These are phyloP conservation scores for Mesembryanthemum crystallinum DNA, from an alignment of 148 eudicot species.

Conservation along the genomic window DNA sequence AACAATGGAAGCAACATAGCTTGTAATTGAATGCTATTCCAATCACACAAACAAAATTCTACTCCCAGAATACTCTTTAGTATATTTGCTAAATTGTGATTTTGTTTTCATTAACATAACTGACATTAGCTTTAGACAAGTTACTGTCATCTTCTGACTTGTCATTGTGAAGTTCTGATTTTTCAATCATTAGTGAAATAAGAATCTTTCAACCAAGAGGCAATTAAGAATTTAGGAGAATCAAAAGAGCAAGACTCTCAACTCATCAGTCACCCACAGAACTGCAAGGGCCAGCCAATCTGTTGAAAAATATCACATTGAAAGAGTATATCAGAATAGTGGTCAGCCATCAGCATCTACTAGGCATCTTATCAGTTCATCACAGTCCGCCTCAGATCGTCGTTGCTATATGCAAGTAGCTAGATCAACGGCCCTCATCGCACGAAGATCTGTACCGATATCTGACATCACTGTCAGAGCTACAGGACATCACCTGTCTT, in stretches of 20 bases:
- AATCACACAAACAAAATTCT: too few species aligned
- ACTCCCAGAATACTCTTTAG: too few species aligned
- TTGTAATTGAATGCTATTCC: too few species aligned
- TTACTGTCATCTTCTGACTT: too few species aligned
- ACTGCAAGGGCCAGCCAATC: background rate
- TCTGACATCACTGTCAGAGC: slow-evolving; percentile 8
- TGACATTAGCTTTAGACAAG: too few species aligned
- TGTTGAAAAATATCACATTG: background rate
- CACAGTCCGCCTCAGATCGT: background rate
- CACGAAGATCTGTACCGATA: slow-evolving; percentile 3
- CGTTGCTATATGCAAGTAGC: background rate
- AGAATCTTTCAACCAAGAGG: background rate
- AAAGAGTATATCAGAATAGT: background rate
- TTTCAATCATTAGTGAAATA: background rate
- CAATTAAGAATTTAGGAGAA: background rate
- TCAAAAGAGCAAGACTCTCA: background rate
- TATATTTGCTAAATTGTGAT: too few species aligned
- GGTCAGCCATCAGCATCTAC: background rate
- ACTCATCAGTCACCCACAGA: background rate
- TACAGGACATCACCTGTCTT: slow-evolving; percentile 15
- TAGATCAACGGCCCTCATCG: background rate
- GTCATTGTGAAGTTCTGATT: background rate
- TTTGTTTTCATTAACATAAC: too few species aligned
- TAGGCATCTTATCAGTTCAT: background rate
- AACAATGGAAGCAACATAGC: too few species aligned